Percentiles rank a stretch among this genome's conserved stretches.
These are phyloP conservation scores for Thuja plicata DNA, from an alignment of 83 land plant species.

Conservation along the genomic window DNA sequence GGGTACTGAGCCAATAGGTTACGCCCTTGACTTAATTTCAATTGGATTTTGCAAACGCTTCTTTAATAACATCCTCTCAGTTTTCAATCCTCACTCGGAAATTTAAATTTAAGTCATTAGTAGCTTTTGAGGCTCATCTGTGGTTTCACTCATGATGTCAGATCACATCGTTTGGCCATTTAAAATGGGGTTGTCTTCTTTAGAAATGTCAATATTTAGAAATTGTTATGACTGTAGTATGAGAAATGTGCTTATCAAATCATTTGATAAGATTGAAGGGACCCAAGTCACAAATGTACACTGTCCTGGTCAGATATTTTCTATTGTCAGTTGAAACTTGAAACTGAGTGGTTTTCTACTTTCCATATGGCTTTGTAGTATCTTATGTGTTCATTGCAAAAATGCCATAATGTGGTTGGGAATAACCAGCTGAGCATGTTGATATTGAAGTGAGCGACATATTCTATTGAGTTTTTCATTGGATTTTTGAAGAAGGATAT, in stretches of 20 bases:
- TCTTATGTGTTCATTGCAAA: neutral
- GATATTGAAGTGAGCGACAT: neutral
- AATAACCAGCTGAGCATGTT: neutral
- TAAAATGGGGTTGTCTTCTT: no score
- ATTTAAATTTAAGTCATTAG: no score
- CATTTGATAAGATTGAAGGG: neutral
- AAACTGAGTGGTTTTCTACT: neutral
- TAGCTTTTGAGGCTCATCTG: neutral
- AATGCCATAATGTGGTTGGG: neutral
- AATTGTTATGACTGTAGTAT: no score
- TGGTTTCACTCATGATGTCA: no score
- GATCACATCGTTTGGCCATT: no score
- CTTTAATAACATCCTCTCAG: neutral
- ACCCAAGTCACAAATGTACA: neutral
- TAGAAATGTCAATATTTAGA: no score
- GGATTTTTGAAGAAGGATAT: neutral
- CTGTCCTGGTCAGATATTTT: neutral
- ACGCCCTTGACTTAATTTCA: no score
- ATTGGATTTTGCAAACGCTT: neutral
- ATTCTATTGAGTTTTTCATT: neutral
- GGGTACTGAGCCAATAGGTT: neutral
- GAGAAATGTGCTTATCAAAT: no score
- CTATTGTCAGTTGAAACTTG: neutral
- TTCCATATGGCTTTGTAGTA: neutral
- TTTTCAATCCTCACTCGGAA: neutral